Conservation (phyloP, 495 filamentous ascomycete genomes). For the Penicillium turbatum region DNA sequence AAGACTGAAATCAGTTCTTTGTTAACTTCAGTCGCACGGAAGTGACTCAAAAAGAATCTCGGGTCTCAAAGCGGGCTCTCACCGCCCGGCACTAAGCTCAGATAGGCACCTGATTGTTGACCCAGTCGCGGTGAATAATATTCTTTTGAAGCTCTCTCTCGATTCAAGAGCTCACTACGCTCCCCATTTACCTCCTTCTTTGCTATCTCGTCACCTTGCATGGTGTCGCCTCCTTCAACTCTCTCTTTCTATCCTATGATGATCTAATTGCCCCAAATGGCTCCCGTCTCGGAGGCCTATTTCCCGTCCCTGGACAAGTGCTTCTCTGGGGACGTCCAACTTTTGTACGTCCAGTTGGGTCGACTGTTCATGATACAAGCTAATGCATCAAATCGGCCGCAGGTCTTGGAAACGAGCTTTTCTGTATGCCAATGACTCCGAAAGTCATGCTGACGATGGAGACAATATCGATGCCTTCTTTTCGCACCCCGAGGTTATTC, state of each 20-base stretch:
- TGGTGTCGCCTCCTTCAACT: slow-evolving; percentile 8
- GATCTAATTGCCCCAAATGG: slow-evolving; percentile 65
- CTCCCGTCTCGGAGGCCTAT: slow-evolving; percentile 55
- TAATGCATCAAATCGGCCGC: slow-evolving; percentile 1
- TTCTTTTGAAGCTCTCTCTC: slow-evolving; percentile 16
- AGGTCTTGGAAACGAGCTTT: slow-evolving; percentile 79
- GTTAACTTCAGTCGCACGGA: neutral
- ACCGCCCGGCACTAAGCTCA: slow-evolving; percentile 39
- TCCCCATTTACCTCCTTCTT: slow-evolving; percentile 5
- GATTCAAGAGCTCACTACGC: slow-evolving; percentile 5
- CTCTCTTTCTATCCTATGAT: slow-evolving; percentile 35
- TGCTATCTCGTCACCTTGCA: slow-evolving; percentile 5
- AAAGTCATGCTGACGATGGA: slow-evolving; percentile 44
- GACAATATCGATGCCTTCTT: slow-evolving; percentile 58
- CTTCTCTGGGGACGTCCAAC: slow-evolving; percentile 52
- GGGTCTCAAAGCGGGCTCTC: slow-evolving; percentile 8
- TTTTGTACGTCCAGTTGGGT: slow-evolving; percentile 47
- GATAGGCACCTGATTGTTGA: slow-evolving; percentile 26
- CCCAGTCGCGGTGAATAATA: slow-evolving; percentile 16
- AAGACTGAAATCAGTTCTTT: neutral
- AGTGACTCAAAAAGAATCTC: slow-evolving; percentile 17
- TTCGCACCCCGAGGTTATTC: slow-evolving; percentile 58
- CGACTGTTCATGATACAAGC: neutral
- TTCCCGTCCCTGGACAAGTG: slow-evolving; percentile 62
- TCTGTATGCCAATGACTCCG: slow-evolving; percentile 54